Evolutionary conservation across 805 yeast genomes (phyloP).

Genomic region (Candida ovalis): DNA sequence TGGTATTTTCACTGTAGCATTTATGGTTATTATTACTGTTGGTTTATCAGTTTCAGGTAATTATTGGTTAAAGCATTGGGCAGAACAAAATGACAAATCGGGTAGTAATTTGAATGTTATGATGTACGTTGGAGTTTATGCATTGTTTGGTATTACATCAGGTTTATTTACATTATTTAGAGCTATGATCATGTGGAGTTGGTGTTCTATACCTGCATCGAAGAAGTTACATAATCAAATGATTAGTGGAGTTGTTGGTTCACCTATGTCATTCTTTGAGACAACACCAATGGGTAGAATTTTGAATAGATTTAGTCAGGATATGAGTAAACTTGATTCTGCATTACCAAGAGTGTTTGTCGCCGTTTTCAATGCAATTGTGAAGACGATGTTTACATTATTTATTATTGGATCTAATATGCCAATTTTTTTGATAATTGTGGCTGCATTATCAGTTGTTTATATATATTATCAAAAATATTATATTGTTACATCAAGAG

Average conservation of each 20-base stretch:
- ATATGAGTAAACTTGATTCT: conserved; percentile 54
- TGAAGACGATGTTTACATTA: conserved; percentile 47
- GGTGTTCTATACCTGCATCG: conserved; percentile 56
- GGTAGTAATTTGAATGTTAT: conserved; percentile 42
- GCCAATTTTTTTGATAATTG: conserved; percentile 51
- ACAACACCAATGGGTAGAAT: conserved; percentile 67
- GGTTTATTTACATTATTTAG: conserved; percentile 45
- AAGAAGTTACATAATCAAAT: conserved; percentile 51
- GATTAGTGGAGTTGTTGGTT: conserved; percentile 48
- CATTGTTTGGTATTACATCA: conserved; percentile 50
- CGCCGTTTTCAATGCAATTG: conserved; percentile 40
- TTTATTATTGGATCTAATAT: conserved; percentile 48
- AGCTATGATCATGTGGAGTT: conserved; percentile 43
- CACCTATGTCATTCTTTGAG: conserved; percentile 68
- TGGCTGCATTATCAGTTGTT: conserved; percentile 44
- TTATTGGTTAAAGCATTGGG: conserved; percentile 69
- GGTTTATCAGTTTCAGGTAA: conserved; percentile 39
- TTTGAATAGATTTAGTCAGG: conserved; percentile 62
- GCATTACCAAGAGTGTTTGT: conserved; percentile 52
- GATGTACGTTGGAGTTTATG: conserved; percentile 51
- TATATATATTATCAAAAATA: conserved; percentile 69
- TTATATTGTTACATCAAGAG: conserved; percentile 70
- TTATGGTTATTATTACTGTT: conserved; percentile 30
- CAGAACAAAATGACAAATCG: conserved; percentile 45
- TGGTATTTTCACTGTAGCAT: conserved; percentile 42